Base-by-base conservation (phyloP, 305 asterid species). In the Lippia alba region DNA sequence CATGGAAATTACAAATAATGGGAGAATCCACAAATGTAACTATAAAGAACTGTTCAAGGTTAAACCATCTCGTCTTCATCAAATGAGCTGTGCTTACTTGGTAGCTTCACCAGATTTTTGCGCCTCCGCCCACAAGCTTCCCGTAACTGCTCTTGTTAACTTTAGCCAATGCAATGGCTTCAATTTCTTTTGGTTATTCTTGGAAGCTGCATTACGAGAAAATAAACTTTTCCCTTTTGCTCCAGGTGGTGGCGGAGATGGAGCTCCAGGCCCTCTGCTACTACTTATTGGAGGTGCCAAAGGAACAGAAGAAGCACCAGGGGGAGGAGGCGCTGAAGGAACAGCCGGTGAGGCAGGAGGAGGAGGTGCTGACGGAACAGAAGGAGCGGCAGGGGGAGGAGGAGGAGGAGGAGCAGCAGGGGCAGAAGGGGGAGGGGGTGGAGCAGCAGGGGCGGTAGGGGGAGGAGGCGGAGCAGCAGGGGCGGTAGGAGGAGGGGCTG, bases 121-220 rank as follows among this genome's bases (percentile, higher is more conserved):
- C 67, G 97, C 66, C 78, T 93, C 98, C 0, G 97, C 98, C 98
- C 98, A 93, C 87, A 93, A 85, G 88, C 98, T 93, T 79, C 98
- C 98, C 69, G 89, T 87, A 78, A 89, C 98, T 68, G 96, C 98
- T 82, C 97, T 91, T 24, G 95, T 86, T 79, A 93, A 60, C 78
- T 93, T 93, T 72, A 91, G 76, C 98, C 97, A 93, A 76, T 91
- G 98, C 74, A 93, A 79, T 8, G 97, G 98, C 84, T 93, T 93
- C 81, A 93, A 76, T 78, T 91, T 93, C 85, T 91, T 93, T 64
- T 85, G 93, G 79, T 66, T 82, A 72, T 72, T 87, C 78, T 74
- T 91, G 61, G 95, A 78, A 71, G 77, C 53, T 24, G 72, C 40
- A 41, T 88, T 74, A 58, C 97, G 90, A 69, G 95, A 76, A 82